Base-by-base conservation (phyloP, 2,329 filamentous ascomycete species). In the Rutstroemia sp. region DNA sequence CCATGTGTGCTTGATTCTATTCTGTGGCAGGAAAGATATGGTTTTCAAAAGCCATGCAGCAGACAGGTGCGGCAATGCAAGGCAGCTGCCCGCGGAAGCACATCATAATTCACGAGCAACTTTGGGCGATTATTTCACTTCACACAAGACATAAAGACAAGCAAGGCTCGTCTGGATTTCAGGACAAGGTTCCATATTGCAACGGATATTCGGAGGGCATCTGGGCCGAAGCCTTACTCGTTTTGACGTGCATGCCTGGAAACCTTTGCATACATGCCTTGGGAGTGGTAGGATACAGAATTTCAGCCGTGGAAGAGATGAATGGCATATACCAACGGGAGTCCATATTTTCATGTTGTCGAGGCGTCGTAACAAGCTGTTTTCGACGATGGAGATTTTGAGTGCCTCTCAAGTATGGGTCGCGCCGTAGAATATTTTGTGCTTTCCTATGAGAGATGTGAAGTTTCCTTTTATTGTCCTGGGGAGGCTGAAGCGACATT, bases 141-240 rank as follows among this genome's bases (percentile, higher is more conserved):
- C n/a, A 44, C 14, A 44, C 17, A 19, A n/a, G 21, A 12, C 5
- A 19, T 21, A 44, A 21, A 10, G 21, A 40, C 47, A 45, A 51
- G 53, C 53, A 55, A 55, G 53, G 53, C 47, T 51, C 51, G 46
- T 45, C 30, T 12, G 10, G 10, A 14, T 12, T 44, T 21, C 9
- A 17, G 4, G 40, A 21, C 9, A 12, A 44, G 8, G 21, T 17
- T 4, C 8, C 23, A 21, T 4, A 23, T 4, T 44, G 17, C 17
- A 34, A 34, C 4, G 17, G 40, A 44, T 12, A 44, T 44, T 9
- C 40, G 21, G 9, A 21, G 40, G 40, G n/a, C 17, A 44, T 44
- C 21, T 17, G 17, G 8, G 5, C 19, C n/a, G 6, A 6, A 44
- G 40, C 40, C 40, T 10, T 44, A 17, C 40, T 44, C 17, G n/a